These are phyloP conservation scores for Crucibulum laeve DNA, from an alignment of 768 basidiomycete genomes.

Conservation along the genomic window DNA sequence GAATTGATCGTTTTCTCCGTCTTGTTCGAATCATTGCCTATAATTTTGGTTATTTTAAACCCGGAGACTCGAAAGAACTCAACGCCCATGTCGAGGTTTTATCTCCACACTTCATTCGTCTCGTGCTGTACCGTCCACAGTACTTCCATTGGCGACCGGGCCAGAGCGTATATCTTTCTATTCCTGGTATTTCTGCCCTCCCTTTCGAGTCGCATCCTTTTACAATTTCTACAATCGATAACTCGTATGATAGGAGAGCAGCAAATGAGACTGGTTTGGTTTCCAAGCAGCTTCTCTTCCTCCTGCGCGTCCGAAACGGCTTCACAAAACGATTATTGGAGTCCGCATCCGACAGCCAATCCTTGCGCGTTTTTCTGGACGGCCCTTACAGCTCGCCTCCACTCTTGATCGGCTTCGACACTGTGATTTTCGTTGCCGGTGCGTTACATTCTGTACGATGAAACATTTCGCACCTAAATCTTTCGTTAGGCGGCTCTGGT, in stretches of 20 bases:
- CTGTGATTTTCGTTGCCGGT: constrained; percentile 38
- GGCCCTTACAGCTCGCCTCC: constrained; percentile 41
- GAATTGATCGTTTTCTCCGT: constrained; percentile 47
- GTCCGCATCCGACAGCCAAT: constrained; percentile 13
- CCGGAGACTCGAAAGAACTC: constrained; percentile 1
- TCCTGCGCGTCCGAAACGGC: constrained; percentile 54
- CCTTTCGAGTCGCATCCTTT: constrained; percentile 59
- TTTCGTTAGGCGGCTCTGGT: constrained; percentile 40
- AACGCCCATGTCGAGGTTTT: constrained; percentile 15
- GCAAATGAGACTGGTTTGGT: constrained; percentile 10
- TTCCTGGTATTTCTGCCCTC: constrained; percentile 38
- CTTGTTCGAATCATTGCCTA: constrained; percentile 34
- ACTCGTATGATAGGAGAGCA: neutral
- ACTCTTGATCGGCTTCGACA: constrained; percentile 27
- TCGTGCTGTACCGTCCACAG: constrained; percentile 36
- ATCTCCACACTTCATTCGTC: constrained; percentile 30
- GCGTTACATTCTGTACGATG: constrained; percentile 5
- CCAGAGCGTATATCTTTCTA: constrained; percentile 47
- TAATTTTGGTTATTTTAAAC: constrained; percentile 37
- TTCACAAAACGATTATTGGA: constrained; percentile 49
- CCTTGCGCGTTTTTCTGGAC: constrained; percentile 43
- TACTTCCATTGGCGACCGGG: constrained; percentile 45
- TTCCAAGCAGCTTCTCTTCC: constrained; percentile 44
- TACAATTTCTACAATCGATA: constrained; percentile 42
- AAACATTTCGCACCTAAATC: neutral